Conservation (phyloP, 2,329 filamentous ascomycete genomes). For the Coniochaeta pulveracea region DNA sequence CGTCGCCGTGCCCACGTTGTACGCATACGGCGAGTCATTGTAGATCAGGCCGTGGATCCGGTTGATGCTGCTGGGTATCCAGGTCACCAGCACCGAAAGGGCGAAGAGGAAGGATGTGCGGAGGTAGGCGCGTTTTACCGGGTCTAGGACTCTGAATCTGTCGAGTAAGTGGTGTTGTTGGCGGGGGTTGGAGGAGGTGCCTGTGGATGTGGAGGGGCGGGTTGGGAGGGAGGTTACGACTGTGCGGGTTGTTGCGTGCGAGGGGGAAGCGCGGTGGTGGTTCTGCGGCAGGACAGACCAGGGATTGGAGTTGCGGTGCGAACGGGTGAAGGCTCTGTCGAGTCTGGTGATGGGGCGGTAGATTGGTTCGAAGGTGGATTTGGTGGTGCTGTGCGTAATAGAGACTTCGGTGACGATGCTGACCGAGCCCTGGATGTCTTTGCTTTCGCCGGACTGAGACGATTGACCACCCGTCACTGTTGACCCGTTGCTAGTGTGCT, state of each 20-base stretch:
- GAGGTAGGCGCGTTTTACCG: conserved; percentile 9
- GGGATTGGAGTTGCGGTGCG: neutral
- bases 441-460: neutral
- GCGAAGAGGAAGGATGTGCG: conserved; percentile 7
- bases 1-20: conserved; percentile 7
- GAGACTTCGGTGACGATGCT: conserved; percentile 2
- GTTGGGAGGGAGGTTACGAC: neutral
- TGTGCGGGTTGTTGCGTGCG: neutral
- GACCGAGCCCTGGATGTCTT: conserved; percentile 1
- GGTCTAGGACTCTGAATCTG: conserved; percentile 6
- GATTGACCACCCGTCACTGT: neutral
- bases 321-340: neutral
- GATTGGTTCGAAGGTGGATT: neutral
- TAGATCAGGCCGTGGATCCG: conserved; percentile 6
- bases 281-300: conserved; percentile 1
- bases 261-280: neutral
- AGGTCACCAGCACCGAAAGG: conserved; percentile 8
- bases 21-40: conserved; percentile 4
- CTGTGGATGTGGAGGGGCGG: neutral
- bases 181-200: neutral
- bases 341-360: conserved; percentile 3
- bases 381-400: neutral
- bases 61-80: conserved; percentile 8
- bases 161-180: conserved; percentile 3
- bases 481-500: neutral